Evolutionary conservation across 106 monocot genomes (phyloP).

Genomic region (Acorus calamus): DNA sequence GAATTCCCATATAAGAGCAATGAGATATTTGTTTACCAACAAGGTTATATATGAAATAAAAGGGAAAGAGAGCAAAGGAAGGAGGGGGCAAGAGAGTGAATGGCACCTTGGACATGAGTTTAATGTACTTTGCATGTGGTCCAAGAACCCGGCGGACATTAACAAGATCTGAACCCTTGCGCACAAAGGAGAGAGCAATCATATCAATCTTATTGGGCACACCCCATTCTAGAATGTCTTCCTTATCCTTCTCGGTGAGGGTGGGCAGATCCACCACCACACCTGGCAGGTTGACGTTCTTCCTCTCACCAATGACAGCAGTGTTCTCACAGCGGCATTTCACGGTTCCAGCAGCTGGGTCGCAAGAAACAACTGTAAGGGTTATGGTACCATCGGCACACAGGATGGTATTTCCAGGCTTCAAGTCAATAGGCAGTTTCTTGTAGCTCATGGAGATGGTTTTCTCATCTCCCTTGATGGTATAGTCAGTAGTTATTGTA

Average conservation of each 20-base stretch:
- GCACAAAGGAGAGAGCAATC: conserved; percentile 85
- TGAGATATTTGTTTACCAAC: no score
- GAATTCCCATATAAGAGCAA: not conserved
- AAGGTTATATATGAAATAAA: not conserved
- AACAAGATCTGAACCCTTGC: conserved; percentile 88
- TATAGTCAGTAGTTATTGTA: conserved; percentile 69
- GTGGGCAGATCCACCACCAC: conserved; percentile 83
- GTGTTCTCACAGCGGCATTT: conserved; percentile 77
- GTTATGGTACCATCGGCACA: conserved; percentile 90
- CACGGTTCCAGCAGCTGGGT: conserved; percentile 59
- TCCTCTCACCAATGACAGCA: conserved; percentile 74
- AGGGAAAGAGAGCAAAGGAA: not conserved
- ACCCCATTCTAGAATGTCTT: conserved; percentile 83
- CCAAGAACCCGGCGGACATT: conserved; percentile 74
- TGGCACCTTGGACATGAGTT: conserved; percentile 87
- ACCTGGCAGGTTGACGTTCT: conserved; percentile 92
- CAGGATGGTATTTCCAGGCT: conserved; percentile 68
- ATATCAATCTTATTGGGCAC: conserved; percentile 83
- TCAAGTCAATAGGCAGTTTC: conserved; percentile 76
- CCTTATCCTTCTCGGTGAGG: conserved; percentile 78
- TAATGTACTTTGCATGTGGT: conserved; percentile 52
- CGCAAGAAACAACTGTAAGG: conserved; percentile 68
- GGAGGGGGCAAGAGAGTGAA: no score
- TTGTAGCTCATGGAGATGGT: conserved; percentile 89
- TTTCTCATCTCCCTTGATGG: conserved; percentile 61